Base-by-base conservation (phyloP, 768 basidiomycete genomes). In the Auricularia sp. region DNA sequence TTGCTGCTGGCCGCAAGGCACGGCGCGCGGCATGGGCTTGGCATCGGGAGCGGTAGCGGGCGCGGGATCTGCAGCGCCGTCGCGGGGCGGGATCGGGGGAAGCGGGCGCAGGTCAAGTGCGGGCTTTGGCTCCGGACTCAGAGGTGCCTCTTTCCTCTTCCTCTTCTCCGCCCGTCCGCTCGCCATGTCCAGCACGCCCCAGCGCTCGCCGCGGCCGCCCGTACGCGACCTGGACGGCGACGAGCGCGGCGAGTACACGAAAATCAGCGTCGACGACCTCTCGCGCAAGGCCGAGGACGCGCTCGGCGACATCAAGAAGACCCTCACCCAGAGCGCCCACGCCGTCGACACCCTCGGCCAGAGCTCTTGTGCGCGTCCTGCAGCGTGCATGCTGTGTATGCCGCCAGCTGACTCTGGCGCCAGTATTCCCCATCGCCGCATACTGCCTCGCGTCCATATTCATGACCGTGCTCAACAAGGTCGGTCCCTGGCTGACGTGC, bases 401-500 rank as follows among this genome's bases (percentile, higher is more conserved):
- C 39, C 13, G 39, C 39, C 13, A 36, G 24, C 56, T 33, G 34
- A 33, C 8, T 36, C 18, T 11, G 21, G n/a, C 21, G 29, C 34
- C 70, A 93, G 92, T 89, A 21, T 80, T 89, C 36, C 86, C 97
- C 39, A 89, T 98, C 67, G 67, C 88, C 65, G 90, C 89, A 72
- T 98, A 98, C 74, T 98, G 97, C 72, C 66, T 90, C 14, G 92
- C 95, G 1, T 94, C 92, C 1, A 96, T 98, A 68, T 76, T 95
- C 61, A 99, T 99, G 97, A 99, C 97, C 0, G 82, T 98, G 56
- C 85, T 96, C 68, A 98, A 98, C 80, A 98, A 98, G 82, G 95
- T 93, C 67, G 65, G 79, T 65, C 21, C 35, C 24, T 61, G 29
- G 3, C 29, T 29, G 29, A 29, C 29, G 29, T 29, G 29, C 29